Percentiles rank a stretch among this genome's conserved stretches.
phyloP scores from a whole-genome alignment of 2,329 filamentous ascomycete genomes.

The Huntiella bhutanensis region DNA sequence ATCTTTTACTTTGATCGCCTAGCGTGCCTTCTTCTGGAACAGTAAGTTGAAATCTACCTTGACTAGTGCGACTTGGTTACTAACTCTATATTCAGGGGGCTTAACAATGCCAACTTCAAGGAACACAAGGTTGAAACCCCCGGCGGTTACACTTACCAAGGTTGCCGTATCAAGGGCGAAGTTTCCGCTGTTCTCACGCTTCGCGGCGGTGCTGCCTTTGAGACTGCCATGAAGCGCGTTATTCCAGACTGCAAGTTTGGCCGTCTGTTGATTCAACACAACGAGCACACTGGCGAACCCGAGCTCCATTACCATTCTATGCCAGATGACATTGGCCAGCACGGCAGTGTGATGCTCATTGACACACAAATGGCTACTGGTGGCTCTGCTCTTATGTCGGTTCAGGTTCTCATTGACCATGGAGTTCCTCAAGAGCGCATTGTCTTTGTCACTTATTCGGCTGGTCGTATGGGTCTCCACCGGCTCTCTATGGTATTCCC shows the following conservation, averaged over 20 bases:
- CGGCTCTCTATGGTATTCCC: conserved; percentile 79
- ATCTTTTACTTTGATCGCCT: conserved; percentile 95
- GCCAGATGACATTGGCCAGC: conserved; percentile 49
- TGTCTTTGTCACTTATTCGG: conserved; percentile 83
- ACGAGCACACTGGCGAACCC: conserved; percentile 67
- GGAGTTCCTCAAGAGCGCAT: conserved; percentile 71
- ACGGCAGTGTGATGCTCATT: conserved; percentile 68
- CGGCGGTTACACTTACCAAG: conserved; percentile 47
- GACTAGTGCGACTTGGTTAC: too few relatives aligned
- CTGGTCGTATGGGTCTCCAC: conserved; percentile 67
- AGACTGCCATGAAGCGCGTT: conserved; percentile 71
- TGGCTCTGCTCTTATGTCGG: conserved; percentile 74
- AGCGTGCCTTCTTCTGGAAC: conserved; percentile 65
- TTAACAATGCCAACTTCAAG: conserved; percentile 58
- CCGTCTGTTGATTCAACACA: conserved; percentile 77
- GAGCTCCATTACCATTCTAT: conserved; percentile 81
- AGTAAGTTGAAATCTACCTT: conserved; percentile 24
- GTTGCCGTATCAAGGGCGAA: conserved; percentile 50
- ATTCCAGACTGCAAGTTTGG: conserved; percentile 86
- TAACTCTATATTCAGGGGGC: conserved; percentile 32
- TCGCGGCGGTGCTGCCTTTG: conserved; percentile 72
- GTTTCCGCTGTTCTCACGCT: conserved; percentile 77
- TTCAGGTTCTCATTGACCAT: conserved; percentile 87
- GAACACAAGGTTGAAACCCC: conserved; percentile 50
- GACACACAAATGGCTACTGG: conserved; percentile 93